Conservation (phyloP, 2,329 filamentous ascomycete genomes). For the Colletotrichum tropicicola region DNA sequence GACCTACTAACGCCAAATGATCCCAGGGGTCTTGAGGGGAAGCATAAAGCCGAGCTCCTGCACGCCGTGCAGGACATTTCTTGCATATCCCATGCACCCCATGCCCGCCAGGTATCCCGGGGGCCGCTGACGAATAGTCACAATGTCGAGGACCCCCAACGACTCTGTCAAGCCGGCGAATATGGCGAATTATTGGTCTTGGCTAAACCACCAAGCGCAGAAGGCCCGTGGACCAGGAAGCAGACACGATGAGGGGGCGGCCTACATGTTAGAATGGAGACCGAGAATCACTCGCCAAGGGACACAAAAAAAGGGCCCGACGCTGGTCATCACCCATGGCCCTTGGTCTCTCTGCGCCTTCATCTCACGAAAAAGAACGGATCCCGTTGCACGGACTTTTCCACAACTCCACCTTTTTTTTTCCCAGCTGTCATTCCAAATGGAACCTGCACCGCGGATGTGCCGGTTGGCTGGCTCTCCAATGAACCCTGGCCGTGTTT, state of each 20-base stretch:
- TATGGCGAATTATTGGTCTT: constrained; percentile 4
- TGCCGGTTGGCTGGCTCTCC: constrained; percentile 24
- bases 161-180: no score
- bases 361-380: constrained; percentile 6
- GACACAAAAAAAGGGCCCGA: not conserved
- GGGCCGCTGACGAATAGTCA: not conserved
- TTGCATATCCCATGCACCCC: not conserved
- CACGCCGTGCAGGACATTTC: not conserved
- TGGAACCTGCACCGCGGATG: constrained; percentile 27
- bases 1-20: not conserved
- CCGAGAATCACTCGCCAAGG: not conserved
- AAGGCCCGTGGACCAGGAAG: constrained; percentile 9
- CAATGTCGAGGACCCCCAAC: not conserved
- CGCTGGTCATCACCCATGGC: not conserved
- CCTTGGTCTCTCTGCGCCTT: not conserved
- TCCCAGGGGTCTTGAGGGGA: constrained; percentile 1
- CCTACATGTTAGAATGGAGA: constrained; percentile 8
- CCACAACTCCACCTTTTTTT: not conserved
- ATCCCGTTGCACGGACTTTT: constrained; percentile 12
- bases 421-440: constrained; percentile 27
- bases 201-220: not conserved
- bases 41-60: constrained; percentile 3
- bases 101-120: not conserved
- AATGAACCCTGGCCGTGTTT: not conserved
- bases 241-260: not conserved